Percentiles rank a stretch among this genome's conserved stretches.
These are phyloP conservation scores for Melanopsichium pennsylvanicum DNA, from an alignment of 1,284 basidiomycete genomes.

Conservation along the genomic window DNA sequence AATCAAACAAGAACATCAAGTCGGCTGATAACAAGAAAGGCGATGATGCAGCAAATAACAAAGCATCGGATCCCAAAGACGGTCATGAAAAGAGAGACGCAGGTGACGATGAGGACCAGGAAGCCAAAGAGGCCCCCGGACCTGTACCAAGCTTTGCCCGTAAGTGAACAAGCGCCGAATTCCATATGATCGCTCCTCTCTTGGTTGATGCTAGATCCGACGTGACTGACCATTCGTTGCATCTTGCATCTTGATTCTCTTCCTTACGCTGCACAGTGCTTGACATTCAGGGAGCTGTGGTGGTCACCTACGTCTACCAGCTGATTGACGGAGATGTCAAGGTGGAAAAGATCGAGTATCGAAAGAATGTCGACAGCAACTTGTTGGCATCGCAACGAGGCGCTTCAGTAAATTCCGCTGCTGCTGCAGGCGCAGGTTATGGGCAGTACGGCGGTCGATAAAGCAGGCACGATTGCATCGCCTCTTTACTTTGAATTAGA, in stretches of 20 bases:
- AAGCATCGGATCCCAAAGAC: conserved; percentile 17
- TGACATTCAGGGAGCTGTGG: conserved; percentile 63
- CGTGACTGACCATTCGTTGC: background rate
- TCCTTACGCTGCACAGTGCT: conserved; percentile 38
- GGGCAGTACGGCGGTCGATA: conserved; percentile 33
- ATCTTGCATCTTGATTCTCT: no score
- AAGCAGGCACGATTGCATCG: background rate
- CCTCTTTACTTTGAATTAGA: conserved; percentile 4
- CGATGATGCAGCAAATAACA: conserved; percentile 22
- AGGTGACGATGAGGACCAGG: conserved; percentile 14
- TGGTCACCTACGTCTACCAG: conserved; percentile 65
- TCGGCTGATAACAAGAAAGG: conserved; percentile 19
- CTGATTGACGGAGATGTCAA: conserved; percentile 64
- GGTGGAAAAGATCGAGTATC: conserved; percentile 65
- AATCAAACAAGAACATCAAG: conserved; percentile 20
- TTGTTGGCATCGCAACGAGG: conserved; percentile 33
- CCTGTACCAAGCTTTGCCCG: conserved; percentile 56
- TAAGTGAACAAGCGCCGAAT: conserved; percentile 14
- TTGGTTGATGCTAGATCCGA: background rate
- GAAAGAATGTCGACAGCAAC: conserved; percentile 51
- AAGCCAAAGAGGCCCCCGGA: conserved; percentile 43
- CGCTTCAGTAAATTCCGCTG: conserved; percentile 11
- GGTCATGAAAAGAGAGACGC: conserved; percentile 10
- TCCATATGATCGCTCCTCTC: background rate
- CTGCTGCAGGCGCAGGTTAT: conserved; percentile 20